Evolutionary conservation across 2,329 filamentous ascomycete genomes (phyloP).

Genomic region (Nannizziopsis arthrosporioides): DNA sequence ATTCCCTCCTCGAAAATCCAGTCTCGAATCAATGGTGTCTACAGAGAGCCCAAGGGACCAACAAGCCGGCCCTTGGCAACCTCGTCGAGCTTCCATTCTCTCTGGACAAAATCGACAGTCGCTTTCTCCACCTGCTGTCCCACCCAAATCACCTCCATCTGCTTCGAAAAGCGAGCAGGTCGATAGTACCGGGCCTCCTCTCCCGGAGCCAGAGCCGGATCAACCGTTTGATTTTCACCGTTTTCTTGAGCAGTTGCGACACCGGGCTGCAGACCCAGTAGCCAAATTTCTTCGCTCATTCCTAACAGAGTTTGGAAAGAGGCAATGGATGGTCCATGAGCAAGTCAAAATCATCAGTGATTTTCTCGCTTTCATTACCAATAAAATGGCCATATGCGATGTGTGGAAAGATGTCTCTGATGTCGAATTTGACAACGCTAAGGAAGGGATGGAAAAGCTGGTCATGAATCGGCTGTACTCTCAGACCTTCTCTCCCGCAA

Average conservation of each 20-base stretch:
- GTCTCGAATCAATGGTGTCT: constrained; percentile 58
- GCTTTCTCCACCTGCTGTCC: constrained; percentile 18
- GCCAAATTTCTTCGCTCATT: constrained; percentile 94
- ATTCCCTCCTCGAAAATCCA: constrained; percentile 75
- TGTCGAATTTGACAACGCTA: constrained; percentile 93
- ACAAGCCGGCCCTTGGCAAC: constrained; percentile 15
- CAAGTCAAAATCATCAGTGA: constrained; percentile 98
- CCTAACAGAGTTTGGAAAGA: constrained; percentile 85
- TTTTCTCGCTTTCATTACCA: constrained; percentile 89
- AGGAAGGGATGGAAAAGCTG: constrained; percentile 97
- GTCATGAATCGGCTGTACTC: constrained; percentile 96
- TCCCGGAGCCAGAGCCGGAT: constrained; percentile 68
- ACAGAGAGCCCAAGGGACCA: constrained; percentile 24
- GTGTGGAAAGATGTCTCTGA: constrained; percentile 94
- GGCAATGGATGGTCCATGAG: constrained; percentile 99
- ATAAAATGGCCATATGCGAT: constrained; percentile 96
- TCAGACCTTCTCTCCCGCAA: constrained; percentile 92
- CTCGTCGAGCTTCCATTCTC: constrained; percentile 10
- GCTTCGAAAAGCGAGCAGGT: constrained; percentile 19
- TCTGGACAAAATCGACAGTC: constrained; percentile 9
- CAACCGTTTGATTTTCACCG: constrained; percentile 95
- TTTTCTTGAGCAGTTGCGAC: constrained; percentile 87
- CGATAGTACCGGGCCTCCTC: constrained; percentile 46
- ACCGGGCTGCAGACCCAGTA: constrained; percentile 95
- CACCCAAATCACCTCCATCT: constrained; percentile 20